Percentiles rank a stretch among this genome's conserved stretches.
These are phyloP conservation scores for Acephala macrosclerotiorum DNA, from an alignment of 2,329 filamentous ascomycete species.

Conservation along the genomic window DNA sequence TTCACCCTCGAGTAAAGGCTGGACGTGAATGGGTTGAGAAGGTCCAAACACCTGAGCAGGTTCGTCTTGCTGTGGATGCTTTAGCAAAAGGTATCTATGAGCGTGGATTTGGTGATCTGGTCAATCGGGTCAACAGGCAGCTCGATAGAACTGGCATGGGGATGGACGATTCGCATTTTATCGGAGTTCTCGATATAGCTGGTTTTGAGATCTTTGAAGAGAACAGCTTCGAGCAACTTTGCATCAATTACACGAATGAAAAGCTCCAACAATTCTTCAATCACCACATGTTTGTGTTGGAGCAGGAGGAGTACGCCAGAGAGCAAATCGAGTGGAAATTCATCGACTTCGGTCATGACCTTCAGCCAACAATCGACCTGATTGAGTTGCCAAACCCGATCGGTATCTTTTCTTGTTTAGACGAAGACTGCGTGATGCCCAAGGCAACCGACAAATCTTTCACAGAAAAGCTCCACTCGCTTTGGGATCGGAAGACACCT, in stretches of 20 bases:
- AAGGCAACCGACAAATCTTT: conserved; percentile 98
- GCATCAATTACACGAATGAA: conserved; percentile 99
- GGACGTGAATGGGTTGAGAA: conserved; percentile 99
- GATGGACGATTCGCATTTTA: conserved; percentile 91
- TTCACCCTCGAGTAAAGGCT: conserved; percentile 94
- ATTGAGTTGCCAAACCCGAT: conserved; percentile 97
- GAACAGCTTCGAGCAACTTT: conserved; percentile 98
- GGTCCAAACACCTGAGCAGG: conserved; percentile 96
- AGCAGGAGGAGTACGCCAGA: conserved; percentile 96
- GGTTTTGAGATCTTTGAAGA: conserved; percentile 98
- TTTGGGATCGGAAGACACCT: conserved; percentile 95
- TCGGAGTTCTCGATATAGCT: conserved; percentile 97
- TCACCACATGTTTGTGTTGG: conserved; percentile 99
- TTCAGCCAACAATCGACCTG: conserved; percentile 96
- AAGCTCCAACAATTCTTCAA: conserved; percentile 99
- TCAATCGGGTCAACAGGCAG: conserved; percentile 89
- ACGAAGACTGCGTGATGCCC: conserved; percentile 98
- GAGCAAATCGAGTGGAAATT: conserved; percentile 99
- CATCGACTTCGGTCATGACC: conserved; percentile 96
- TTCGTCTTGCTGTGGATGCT: conserved; percentile 87
- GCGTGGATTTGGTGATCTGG: conserved; percentile 91
- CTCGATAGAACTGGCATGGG: conserved; percentile 86
- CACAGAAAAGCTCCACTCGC: conserved; percentile 93
- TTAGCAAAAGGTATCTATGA: conserved; percentile 98
- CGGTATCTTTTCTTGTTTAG: conserved; percentile 96